Evolutionary conservation across 1,139 yeast genomes (phyloP).

Genomic region (Blastobotrys capitulatus): DNA sequence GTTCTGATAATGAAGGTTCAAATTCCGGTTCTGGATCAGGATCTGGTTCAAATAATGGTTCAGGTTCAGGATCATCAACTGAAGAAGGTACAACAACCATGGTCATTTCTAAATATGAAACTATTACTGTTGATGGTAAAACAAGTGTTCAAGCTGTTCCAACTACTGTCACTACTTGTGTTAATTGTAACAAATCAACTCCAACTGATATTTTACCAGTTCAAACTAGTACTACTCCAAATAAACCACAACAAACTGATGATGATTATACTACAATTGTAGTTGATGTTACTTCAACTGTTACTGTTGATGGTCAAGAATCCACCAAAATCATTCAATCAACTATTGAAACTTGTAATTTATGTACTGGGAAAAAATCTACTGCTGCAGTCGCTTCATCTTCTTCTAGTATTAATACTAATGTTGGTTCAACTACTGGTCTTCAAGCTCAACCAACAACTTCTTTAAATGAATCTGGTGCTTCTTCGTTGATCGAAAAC

Average conservation of each 20-base stretch:
- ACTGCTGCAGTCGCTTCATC: no score
- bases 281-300: background rate
- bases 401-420: background rate
- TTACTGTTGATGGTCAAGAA: background rate
- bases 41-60: background rate
- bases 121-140: background rate
- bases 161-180: background rate
- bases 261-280: background rate
- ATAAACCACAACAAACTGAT: background rate
- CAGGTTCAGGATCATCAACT: constrained; percentile 1
- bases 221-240: background rate
- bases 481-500: background rate
- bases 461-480: background rate
- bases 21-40: constrained; percentile 2
- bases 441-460: background rate
- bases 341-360: background rate
- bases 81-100: background rate
- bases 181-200: background rate
- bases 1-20: constrained; percentile 1
- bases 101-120: background rate
- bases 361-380: background rate
- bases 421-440: background rate
- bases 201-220: background rate
- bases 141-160: background rate
- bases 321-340: background rate